Evolutionary conservation across 345 rosid genomes (phyloP), one percentile per base, ranked within the genome.

Genomic region (Raphanus sativus): DNA sequence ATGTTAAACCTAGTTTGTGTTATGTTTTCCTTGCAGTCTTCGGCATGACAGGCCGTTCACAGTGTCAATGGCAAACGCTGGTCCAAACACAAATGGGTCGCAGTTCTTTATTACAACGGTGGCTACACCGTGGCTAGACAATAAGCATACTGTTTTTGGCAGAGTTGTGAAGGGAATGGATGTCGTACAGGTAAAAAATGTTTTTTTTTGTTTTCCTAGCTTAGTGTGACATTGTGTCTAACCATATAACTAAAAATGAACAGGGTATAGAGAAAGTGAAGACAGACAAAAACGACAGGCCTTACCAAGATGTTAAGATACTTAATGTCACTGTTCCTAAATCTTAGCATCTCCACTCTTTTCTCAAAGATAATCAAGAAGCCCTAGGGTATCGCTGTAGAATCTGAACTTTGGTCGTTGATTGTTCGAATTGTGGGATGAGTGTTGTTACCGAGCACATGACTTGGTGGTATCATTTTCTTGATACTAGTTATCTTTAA

Each of bases 101-200:
- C 98, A 93, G 80, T 89, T 95, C 84, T 95, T 95, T 67, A 87
- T 95, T 79, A 93, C 99, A 71, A 91, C 99, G 2, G 98, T 91
- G 72, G 98, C 99, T 32, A 96, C 99, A 16, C 95, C 97, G 11
- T 96, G 99, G 99, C 85, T 91, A 83, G 98, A 93, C 85, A 93
- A 91, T 82, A 93, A 91, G 86, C 97, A 96, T 77, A 93, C 97
- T 0, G 98, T 96, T 62, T 96, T 93, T 68, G 99, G 99, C 68
- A 87, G 96, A 85, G 96, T 93, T 48, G 82, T 81, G 1, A 93
- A 91, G 79, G 98, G 97, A 79, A 96, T 96, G 98, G 99, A 96
- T 65, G 98, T 91, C 13, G 97, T 96, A 52, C 99, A 95, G 98
- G 99, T 92, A 88, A 34, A 2, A 0, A 40, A 15, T 16, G 16